These are phyloP conservation scores for Paramecium octaurelia DNA, from an alignment of 73 alveolate genomes.

Conservation along the genomic window DNA sequence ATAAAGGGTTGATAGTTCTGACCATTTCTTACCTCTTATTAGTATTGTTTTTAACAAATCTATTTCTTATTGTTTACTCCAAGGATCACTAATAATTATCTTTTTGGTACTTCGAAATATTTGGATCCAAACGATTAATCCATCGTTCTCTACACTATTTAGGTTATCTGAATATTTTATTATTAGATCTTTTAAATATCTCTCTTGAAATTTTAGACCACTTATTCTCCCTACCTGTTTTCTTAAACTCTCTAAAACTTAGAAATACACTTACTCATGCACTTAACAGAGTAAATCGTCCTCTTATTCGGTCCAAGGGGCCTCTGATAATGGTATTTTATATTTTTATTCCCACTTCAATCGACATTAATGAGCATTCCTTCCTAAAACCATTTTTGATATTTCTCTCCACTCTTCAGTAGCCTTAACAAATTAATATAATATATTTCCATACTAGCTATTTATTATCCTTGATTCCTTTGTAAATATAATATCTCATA, in stretches of 20 bases:
- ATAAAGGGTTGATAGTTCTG: slow-evolving; percentile 12
- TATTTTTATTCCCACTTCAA: slow-evolving; percentile 50
- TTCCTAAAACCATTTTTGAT: slow-evolving; percentile 21
- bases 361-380: slow-evolving; percentile 44
- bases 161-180: slow-evolving; percentile 11
- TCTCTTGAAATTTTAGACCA: slow-evolving; percentile 38
- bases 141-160: slow-evolving; percentile 48
- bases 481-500: slow-evolving; percentile 5
- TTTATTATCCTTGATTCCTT: neutral
- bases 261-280: slow-evolving; percentile 15
- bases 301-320: slow-evolving; percentile 42
- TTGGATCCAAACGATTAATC: slow-evolving; percentile 30
- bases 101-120: slow-evolving; percentile 35
- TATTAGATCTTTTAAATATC: slow-evolving; percentile 11
- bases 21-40: slow-evolving; percentile 43
- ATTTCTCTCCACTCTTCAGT: slow-evolving; percentile 42
- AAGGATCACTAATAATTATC: slow-evolving; percentile 21
- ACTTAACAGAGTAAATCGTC: neutral
- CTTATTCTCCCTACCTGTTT: slow-evolving; percentile 3
- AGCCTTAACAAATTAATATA: neutral
- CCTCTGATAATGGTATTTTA: slow-evolving; percentile 37
- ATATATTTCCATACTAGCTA: neutral
- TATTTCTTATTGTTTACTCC: slow-evolving; percentile 44
- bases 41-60: slow-evolving; percentile 27
- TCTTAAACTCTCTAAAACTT: slow-evolving; percentile 5